phyloP scores from a whole-genome alignment of 2,329 filamentous ascomycete species.

The Tolypocladium amazonense region DNA sequence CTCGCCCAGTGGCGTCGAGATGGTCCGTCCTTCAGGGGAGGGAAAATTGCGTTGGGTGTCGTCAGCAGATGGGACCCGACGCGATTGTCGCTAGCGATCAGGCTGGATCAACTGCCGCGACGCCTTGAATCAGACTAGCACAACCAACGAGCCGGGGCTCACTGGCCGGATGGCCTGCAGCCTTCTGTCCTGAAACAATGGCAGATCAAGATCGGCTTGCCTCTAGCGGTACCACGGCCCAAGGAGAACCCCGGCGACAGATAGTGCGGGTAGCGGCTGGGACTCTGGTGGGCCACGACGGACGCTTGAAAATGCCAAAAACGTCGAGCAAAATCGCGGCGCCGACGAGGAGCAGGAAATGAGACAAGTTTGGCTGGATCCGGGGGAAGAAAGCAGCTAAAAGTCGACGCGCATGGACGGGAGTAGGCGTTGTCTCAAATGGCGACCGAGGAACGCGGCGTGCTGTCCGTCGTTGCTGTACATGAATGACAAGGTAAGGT shows the following conservation, averaged over 20 bases:
- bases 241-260: not conserved
- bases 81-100: not conserved
- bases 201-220: slow-evolving; percentile 12
- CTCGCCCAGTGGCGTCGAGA: not conserved
- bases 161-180: not conserved
- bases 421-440: not conserved
- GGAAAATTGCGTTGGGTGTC: not conserved
- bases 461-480: not conserved
- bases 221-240: not conserved
- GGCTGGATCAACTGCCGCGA: not conserved
- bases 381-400: not conserved
- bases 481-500: too few relatives aligned
- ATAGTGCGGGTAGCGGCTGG: not conserved
- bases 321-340: not conserved
- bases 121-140: not conserved
- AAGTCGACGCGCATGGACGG: not conserved
- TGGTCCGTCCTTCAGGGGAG: not conserved
- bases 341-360: not conserved
- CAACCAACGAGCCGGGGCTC: not conserved
- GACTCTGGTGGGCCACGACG: not conserved
- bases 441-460: not conserved
- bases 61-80: not conserved
- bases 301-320: not conserved
- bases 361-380: not conserved
- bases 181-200: slow-evolving; percentile 9